Evolutionary conservation across 1,284 basidiomycete genomes (phyloP), one percentile per base, ranked within the genome.

Genomic region (Papiliotrema nemorosa): DNA sequence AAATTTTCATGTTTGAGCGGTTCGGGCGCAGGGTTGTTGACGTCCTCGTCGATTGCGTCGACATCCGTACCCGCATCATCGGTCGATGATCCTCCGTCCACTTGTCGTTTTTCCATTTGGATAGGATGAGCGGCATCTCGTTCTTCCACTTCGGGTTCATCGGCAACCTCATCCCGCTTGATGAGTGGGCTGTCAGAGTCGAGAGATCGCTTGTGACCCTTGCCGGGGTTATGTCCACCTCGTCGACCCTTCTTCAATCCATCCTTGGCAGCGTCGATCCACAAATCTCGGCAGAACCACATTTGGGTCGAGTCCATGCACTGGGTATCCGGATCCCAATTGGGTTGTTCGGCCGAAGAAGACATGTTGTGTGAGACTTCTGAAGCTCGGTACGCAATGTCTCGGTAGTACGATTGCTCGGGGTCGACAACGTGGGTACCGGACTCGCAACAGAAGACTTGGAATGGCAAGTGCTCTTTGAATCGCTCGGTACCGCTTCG

Each of bases 391-490:
- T 97, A 97, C 1, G 69, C 66, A 58, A 97, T 82, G 34, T 87
- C 88, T 35, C 83, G 81, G 78, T 97, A 97, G 77, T 96, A 97
- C 0, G 89, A 88, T 70, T 94, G 90, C 26, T 81, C 81, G 13
- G 92, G 92, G 70, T 97, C 92, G 57, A 97, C 85, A 63, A 97
- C 84, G 69, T 96, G 92, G 0, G 90, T 91, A 3, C 92, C 92
- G 2, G 90, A 88, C 76, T 96, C 92, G 76, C 92, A 97, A 77
- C 92, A 97, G 76, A 93, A 96, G 13, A 88, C 90, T 72, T 97
- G 92, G 79, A 96, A 96, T 2, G 92, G 92, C 1, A 96, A 81
- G 69, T 97, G 91, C 56, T 87, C 83, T 1, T 83, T 82, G 74
- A 93, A 97, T 25, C 91, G 86, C 40, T 82, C 78, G 1, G 89